Evolutionary conservation across 345 rosid species (phyloP).

Genomic region (Gossypium longicalyx): DNA sequence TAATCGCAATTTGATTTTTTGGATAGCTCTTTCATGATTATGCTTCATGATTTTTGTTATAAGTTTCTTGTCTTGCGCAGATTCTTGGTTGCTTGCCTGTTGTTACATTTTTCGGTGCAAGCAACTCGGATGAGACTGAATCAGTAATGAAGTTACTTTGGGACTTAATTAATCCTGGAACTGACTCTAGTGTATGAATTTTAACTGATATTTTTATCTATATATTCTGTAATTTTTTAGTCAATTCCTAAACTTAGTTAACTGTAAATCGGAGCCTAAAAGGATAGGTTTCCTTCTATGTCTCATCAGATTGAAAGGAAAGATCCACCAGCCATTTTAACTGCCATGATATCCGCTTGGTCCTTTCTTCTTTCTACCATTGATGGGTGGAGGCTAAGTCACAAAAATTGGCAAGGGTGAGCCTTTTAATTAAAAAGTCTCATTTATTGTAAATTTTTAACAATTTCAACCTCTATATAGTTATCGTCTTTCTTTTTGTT

Average conservation of each 20-base stretch:
- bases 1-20: background rate
- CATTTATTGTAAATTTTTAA: too few relatives aligned
- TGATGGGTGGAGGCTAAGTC: slow-evolving; percentile 4
- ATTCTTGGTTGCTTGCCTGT: slow-evolving; percentile 1
- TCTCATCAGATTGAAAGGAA: slow-evolving; percentile 4
- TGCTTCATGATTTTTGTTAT: background rate
- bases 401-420: slow-evolving; percentile 7
- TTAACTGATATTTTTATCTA: background rate
- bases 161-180: slow-evolving; percentile 8
- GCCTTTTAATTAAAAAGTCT: background rate
- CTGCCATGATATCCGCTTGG: slow-evolving; percentile 8
- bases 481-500: too few relatives aligned
- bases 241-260: background rate
- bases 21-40: background rate
- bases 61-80: background rate
- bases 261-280: background rate
- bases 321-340: background rate
- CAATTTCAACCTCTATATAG: background rate
- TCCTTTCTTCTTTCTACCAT: slow-evolving; percentile 5
- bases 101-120: slow-evolving; percentile 6
- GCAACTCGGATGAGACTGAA: slow-evolving; percentile 12
- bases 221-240: background rate
- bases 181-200: background rate
- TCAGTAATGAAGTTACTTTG: slow-evolving; percentile 8
- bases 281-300: background rate